Base-by-base conservation (phyloP, 768 basidiomycete genomes). In the Hypholoma fasciculare region DNA sequence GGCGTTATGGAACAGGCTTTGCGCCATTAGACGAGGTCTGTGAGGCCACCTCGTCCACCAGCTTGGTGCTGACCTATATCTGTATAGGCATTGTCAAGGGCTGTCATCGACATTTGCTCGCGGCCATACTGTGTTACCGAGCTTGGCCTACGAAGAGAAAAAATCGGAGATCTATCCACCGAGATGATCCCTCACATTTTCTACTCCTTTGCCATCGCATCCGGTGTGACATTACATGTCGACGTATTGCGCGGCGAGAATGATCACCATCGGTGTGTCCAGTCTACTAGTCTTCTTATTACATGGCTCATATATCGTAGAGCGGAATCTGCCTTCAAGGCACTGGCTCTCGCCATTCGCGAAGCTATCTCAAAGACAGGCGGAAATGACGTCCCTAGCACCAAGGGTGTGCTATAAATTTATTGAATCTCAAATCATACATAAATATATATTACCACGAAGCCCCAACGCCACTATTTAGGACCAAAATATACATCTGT, bases 141-240 rank as follows among this genome's bases (percentile, higher is more conserved):
- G 60, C 85, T 99, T 38, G 90, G 89, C 59, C 81, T 94, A 58
- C 88, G 85, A 72, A 82, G 93, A 57, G 94, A 96, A 72, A 96
- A 95, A 76, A 88, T 96, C 40, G 94, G 93, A n/a, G 92, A 96
- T 63, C 82, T 96, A 51, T 95, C 93, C 23, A 94, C 94, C 7
- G 97, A 99, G 78, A 98, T 99, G 96, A 88, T 99, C 54, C 93
- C 96, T 34, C 97, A 99, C 71, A 82, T 99, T 54, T 93, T 99
- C 72, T 90, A 97, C 76, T 97, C 95, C 4, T 99, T 99, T 69
- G 92, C 96, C n/a, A 94, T 94, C 61, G 93, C 94, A 0, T 91
- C 96, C 1, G 96, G 96, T 7, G 89, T 88, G 19, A 98, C 97
- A 2, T 78, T 99, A 48, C 96, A 98, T 68, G 82, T 98, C 51